Conservation (phyloP, 768 basidiomycete genomes). For the Chalciporus chontae region DNA sequence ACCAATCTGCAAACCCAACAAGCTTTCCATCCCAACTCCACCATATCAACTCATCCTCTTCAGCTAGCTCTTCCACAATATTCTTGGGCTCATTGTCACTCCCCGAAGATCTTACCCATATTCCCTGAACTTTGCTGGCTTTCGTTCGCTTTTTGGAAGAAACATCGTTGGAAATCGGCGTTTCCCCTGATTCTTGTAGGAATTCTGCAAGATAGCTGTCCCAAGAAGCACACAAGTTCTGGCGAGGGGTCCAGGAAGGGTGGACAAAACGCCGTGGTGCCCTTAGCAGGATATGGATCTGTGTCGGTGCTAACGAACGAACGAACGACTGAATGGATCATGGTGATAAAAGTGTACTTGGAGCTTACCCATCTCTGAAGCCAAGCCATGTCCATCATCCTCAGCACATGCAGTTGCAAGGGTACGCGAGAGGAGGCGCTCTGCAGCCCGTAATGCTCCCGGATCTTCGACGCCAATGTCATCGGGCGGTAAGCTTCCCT, state of each 20-base stretch:
- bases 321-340: not conserved
- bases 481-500: not conserved
- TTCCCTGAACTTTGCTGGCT: conserved; percentile 33
- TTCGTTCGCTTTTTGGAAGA: conserved; percentile 30
- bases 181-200: conserved; percentile 24
- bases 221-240: conserved; percentile 37
- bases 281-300: conserved; percentile 44
- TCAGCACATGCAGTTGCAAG: conserved; percentile 44
- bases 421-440: conserved; percentile 43
- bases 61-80: conserved; percentile 22
- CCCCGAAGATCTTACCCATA: conserved; percentile 35
- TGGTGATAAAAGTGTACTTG: not conserved
- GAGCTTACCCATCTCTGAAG: conserved; percentile 38
- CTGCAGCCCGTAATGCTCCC: conserved; percentile 32
- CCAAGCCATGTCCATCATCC: conserved; percentile 35
- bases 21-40: conserved; percentile 51
- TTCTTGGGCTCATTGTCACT: not conserved
- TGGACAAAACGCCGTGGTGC: conserved; percentile 47
- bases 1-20: conserved; percentile 47
- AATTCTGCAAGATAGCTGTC: conserved; percentile 36
- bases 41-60: conserved; percentile 50
- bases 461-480: conserved; percentile 31
- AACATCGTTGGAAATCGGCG: conserved; percentile 5
- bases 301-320: conserved; percentile 38
- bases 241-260: conserved; percentile 45